Conservation (phyloP, 257 asterid species). For the Verbena officinalis region DNA sequence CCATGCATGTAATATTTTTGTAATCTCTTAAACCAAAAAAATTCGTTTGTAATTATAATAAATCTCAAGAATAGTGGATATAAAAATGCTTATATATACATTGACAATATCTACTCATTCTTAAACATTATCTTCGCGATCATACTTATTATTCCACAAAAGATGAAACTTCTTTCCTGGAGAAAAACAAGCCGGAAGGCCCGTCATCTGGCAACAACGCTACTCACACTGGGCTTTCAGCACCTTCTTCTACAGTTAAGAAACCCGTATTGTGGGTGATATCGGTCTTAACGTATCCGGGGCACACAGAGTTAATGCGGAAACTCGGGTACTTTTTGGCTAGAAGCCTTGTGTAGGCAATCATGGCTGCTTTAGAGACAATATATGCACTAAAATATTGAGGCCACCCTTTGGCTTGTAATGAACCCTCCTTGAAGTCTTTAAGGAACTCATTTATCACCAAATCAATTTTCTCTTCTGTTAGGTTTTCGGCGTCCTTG, state of each 20-base stretch:
- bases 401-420: constrained; percentile 60
- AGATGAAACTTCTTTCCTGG: constrained; percentile 40
- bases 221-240: constrained; percentile 45
- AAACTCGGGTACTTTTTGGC: constrained; percentile 41
- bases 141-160: constrained; percentile 26
- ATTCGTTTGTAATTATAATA: no score
- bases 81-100: no score
- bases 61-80: no score
- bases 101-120: no score
- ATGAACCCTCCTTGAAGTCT: constrained; percentile 47
- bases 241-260: constrained; percentile 55
- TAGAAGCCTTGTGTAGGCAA: constrained; percentile 56
- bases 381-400: constrained; percentile 39
- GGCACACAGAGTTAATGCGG: constrained; percentile 52
- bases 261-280: constrained; percentile 44
- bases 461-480: constrained; percentile 51
- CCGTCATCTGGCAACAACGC: constrained; percentile 60
- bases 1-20: no score
- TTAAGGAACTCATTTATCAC: constrained; percentile 46
- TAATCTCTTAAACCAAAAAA: no score
- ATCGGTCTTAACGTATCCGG: constrained; percentile 63
- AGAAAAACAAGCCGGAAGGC: constrained; percentile 54
- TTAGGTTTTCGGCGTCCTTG: constrained; percentile 40
- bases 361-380: constrained; percentile 62
- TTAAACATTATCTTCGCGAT: no score